These are phyloP conservation scores for Mortierella sp. DNA, from an alignment of 371 early-diverging fungal species.

Conservation along the genomic window DNA sequence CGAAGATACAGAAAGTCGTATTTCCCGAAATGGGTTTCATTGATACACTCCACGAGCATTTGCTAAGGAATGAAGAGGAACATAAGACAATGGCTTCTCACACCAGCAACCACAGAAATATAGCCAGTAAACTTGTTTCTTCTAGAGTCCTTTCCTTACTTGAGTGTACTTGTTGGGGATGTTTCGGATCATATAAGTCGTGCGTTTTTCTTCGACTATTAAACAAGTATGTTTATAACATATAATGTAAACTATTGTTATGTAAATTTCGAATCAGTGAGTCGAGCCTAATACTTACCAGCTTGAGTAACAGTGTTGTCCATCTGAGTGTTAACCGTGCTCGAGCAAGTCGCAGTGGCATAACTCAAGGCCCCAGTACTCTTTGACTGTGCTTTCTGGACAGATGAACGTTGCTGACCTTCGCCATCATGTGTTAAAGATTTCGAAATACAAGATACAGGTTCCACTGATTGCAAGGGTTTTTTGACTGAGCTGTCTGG, in stretches of 20 bases:
- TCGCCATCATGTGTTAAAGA: not conserved
- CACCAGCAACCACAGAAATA: no score
- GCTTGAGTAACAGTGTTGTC: not conserved
- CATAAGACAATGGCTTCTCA: not conserved
- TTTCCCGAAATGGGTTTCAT: slow-evolving; percentile 80
- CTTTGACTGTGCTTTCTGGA: not conserved
- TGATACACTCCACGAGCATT: slow-evolving; percentile 85
- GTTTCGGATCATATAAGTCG: slow-evolving; percentile 93
- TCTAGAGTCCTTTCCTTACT: slow-evolving; percentile 34
- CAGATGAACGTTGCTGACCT: not conserved
- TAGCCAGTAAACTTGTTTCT: not conserved
- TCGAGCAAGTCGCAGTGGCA: not conserved
- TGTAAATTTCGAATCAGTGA: not conserved
- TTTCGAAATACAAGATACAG: not conserved
- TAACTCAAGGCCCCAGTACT: not conserved
- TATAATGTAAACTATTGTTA: not conserved
- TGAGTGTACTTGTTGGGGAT: slow-evolving; percentile 93
- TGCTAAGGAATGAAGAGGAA: slow-evolving; percentile 51
- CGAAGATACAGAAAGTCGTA: slow-evolving; percentile 92
- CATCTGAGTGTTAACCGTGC: no score
- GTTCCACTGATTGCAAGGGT: not conserved
- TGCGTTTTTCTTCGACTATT: slow-evolving; percentile 69
- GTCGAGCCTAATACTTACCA: not conserved
- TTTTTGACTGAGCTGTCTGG: not conserved
- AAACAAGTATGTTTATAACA: no score